Evolutionary conservation across 75 land plant genomes (phyloP).

Genomic region (Cupressus sempervirens): DNA sequence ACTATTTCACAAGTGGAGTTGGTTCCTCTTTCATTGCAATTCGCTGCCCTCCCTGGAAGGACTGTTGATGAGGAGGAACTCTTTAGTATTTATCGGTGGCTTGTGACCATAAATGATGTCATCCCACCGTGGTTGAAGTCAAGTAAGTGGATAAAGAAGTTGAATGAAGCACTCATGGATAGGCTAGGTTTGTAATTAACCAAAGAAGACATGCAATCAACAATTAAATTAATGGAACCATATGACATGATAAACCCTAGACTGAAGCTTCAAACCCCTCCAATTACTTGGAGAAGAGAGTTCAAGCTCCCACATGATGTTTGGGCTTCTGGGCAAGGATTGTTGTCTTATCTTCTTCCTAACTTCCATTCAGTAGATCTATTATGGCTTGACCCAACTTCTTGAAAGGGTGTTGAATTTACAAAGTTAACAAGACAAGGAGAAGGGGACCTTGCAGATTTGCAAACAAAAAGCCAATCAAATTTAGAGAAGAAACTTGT

Average conservation of each 20-base stretch:
- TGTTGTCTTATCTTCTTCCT: constrained; percentile 75
- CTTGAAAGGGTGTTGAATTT: constrained; percentile 96
- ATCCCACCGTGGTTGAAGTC: constrained; percentile 64
- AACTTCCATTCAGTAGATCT: constrained; percentile 77
- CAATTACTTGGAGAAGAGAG: constrained; percentile 78
- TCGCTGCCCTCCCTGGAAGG: constrained; percentile 63
- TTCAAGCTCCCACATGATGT: constrained; percentile 93
- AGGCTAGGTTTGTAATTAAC: constrained; percentile 71
- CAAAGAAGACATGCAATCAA: constrained; percentile 72
- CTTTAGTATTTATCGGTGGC: constrained; percentile 70
- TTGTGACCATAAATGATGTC: constrained; percentile 54
- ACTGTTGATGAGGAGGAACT: constrained; percentile 80
- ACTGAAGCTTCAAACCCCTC: constrained; percentile 65
- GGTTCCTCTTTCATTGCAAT: constrained; percentile 74
- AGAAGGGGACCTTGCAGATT: constrained; percentile 59
- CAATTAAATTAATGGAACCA: constrained; percentile 85
- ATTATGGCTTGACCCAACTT: constrained; percentile 79
- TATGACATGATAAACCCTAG: constrained; percentile 77
- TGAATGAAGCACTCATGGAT: constrained; percentile 61
- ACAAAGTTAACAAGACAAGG: constrained; percentile 65
- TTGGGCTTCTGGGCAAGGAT: constrained; percentile 97
- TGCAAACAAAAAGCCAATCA: constrained; percentile 61
- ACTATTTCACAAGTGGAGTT: constrained; percentile 59
- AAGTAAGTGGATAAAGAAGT: constrained; percentile 35
- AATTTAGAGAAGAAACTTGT: constrained; percentile 90